Conservation (phyloP, 2,329 filamentous ascomycete species). For the Endocalyx cinctus region DNA sequence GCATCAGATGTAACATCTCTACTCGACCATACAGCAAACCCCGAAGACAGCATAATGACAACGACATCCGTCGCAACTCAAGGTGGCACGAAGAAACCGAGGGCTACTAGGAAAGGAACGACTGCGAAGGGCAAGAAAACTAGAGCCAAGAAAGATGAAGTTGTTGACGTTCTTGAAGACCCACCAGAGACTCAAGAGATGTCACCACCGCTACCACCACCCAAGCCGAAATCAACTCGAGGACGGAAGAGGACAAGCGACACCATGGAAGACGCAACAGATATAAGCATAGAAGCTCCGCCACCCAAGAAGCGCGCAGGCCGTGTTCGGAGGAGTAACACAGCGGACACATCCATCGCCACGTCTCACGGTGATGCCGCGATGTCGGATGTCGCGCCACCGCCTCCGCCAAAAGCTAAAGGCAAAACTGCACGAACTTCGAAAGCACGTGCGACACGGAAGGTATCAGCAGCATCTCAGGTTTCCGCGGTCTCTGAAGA, state of each 20-base stretch:
- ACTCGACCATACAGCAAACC: slow-evolving; percentile 42
- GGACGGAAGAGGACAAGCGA: slow-evolving; percentile 63
- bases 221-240: slow-evolving; percentile 39
- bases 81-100: slow-evolving; percentile 45
- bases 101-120: slow-evolving; percentile 53
- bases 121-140: slow-evolving; percentile 42
- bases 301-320: slow-evolving; percentile 57
- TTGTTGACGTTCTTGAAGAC: slow-evolving; percentile 41
- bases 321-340: slow-evolving; percentile 43
- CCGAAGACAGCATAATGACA: slow-evolving; percentile 57
- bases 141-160: slow-evolving; percentile 50
- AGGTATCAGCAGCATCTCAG: slow-evolving; percentile 46
- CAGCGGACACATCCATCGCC: slow-evolving; percentile 33
- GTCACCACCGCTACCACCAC: slow-evolving; percentile 25
- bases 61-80: slow-evolving; percentile 55
- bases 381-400: slow-evolving; percentile 30
- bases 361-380: slow-evolving; percentile 36
- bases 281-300: slow-evolving; percentile 40
- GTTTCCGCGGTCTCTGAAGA: slow-evolving; percentile 35
- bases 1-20: slow-evolving; percentile 46
- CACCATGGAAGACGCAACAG: slow-evolving; percentile 45
- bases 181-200: slow-evolving; percentile 26
- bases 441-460: slow-evolving; percentile 37
- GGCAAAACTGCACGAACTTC: slow-evolving; percentile 43
- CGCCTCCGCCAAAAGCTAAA: slow-evolving; percentile 27